phyloP scores from a whole-genome alignment of 208 protist species.

The Leishmania gerbilli region DNA sequence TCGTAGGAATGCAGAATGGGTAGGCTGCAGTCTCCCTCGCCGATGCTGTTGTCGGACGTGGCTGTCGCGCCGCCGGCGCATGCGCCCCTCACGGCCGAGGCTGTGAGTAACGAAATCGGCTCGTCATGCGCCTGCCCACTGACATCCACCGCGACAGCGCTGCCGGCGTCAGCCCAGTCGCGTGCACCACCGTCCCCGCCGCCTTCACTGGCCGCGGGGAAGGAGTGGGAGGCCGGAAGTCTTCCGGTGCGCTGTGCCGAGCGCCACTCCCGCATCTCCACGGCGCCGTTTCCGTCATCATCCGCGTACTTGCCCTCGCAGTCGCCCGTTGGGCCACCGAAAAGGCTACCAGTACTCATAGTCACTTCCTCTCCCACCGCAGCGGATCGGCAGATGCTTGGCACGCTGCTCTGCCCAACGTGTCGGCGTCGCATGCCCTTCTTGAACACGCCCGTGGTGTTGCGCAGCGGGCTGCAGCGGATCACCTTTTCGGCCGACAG shows the following conservation, averaged over 20 bases:
- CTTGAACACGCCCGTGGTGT: slow-evolving; percentile 7
- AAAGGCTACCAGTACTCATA: background rate
- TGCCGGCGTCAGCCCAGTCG: background rate
- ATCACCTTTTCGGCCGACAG: slow-evolving; percentile 58
- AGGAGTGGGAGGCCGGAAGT: background rate
- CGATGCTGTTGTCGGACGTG: too few species aligned
- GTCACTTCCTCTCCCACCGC: background rate
- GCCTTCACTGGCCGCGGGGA: background rate
- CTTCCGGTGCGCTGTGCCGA: slow-evolving; percentile 9
- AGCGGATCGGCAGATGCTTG: background rate
- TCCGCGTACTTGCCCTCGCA: background rate
- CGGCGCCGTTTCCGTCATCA: background rate
- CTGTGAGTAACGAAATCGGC: background rate
- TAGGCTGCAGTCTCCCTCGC: background rate
- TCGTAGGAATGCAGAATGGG: slow-evolving; percentile 25
- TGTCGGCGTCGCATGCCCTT: slow-evolving; percentile 13
- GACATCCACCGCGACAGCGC: background rate
- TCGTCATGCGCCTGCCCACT: background rate
- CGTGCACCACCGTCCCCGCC: background rate
- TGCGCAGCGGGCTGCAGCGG: slow-evolving; percentile 20
- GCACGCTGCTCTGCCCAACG: slow-evolving; percentile 2
- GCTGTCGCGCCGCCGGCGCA: background rate
- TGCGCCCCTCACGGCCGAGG: background rate
- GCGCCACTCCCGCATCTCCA: slow-evolving; percentile 28
- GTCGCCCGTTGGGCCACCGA: background rate